A percentile compares a stretch with the other conserved stretches of the same genome.
phyloP scores from a whole-genome alignment of 192 early-diverging fungal species.

The Spizellomyces sp. region DNA sequence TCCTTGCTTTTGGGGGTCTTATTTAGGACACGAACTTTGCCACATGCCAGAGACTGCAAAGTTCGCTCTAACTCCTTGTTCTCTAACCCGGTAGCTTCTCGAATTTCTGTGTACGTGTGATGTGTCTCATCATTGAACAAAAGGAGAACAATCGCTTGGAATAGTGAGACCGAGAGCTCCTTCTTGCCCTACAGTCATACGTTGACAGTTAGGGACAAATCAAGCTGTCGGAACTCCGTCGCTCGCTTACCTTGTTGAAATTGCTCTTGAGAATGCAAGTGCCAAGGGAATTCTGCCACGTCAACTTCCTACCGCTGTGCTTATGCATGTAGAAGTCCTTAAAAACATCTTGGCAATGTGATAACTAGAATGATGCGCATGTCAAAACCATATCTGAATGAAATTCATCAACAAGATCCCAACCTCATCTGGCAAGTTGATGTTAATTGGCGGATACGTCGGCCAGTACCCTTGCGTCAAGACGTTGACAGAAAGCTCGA shows the following conservation, averaged over 20 bases:
- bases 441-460: conserved; percentile 73
- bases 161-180: conserved; percentile 49
- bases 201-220: not conserved
- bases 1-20: conserved; percentile 39
- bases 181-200: conserved; percentile 56
- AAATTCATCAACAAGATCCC: not conserved
- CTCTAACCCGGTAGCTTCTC: conserved; percentile 69
- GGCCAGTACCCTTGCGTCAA: conserved; percentile 93
- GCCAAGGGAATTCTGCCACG: conserved; percentile 86
- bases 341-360: conserved; percentile 63
- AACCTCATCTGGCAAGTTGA: conserved; percentile 74
- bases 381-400: too few relatives aligned
- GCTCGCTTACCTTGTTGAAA: conserved; percentile 55
- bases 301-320: conserved; percentile 78
- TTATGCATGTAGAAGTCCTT: conserved; percentile 77
- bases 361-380: conserved; percentile 44
- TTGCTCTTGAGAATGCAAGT: conserved; percentile 67
- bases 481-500: conserved; percentile 77
- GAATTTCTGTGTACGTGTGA: conserved; percentile 70
- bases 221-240: not conserved
- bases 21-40: conserved; percentile 47
- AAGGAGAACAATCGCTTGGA: conserved; percentile 52
- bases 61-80: conserved; percentile 77
- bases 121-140: conserved; percentile 62
- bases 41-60: conserved; percentile 85